Evolutionary conservation across 1,139 yeast species (phyloP).

Genomic region (Sugiyamaella japonica): DNA sequence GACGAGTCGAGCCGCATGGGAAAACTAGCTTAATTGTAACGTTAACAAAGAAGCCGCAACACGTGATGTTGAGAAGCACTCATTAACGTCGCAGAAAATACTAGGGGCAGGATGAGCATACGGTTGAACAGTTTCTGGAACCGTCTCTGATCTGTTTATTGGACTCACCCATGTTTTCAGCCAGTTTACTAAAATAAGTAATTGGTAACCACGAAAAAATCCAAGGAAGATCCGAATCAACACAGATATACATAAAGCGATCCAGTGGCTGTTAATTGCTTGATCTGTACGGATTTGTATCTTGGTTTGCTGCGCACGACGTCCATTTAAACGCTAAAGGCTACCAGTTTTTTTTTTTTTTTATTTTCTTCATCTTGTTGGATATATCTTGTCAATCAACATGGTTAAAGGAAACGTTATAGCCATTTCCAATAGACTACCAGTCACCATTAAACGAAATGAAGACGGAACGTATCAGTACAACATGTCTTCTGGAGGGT

Average conservation of each 20-base stretch:
- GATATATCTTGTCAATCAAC: neutral
- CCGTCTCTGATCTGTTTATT: neutral
- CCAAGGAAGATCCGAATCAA: too few relatives aligned
- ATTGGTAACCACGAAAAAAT: neutral
- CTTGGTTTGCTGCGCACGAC: neutral
- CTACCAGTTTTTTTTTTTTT: too few relatives aligned
- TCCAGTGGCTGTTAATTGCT: neutral
- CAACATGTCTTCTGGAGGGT: slow-evolving; percentile 94
- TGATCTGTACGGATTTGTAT: neutral
- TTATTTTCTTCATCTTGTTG: too few relatives aligned
- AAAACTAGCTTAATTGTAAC: neutral
- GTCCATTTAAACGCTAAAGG: neutral
- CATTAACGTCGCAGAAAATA: neutral
- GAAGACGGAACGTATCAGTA: slow-evolving; percentile 68
- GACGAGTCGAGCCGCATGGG: neutral
- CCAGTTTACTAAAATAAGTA: neutral
- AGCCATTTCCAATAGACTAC: slow-evolving; percentile 92
- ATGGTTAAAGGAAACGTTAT: slow-evolving; percentile 58
- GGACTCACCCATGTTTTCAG: neutral
- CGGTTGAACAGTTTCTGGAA: neutral
- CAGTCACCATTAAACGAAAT: slow-evolving; percentile 80
- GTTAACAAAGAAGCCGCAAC: slow-evolving; percentile 4
- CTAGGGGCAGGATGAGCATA: neutral
- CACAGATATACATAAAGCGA: neutral
- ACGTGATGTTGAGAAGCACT: neutral